A percentile compares a stretch with the other conserved stretches of the same genome.
Evolutionary conservation across 768 basidiomycete genomes (phyloP).

Genomic region (Suillus paluster): DNA sequence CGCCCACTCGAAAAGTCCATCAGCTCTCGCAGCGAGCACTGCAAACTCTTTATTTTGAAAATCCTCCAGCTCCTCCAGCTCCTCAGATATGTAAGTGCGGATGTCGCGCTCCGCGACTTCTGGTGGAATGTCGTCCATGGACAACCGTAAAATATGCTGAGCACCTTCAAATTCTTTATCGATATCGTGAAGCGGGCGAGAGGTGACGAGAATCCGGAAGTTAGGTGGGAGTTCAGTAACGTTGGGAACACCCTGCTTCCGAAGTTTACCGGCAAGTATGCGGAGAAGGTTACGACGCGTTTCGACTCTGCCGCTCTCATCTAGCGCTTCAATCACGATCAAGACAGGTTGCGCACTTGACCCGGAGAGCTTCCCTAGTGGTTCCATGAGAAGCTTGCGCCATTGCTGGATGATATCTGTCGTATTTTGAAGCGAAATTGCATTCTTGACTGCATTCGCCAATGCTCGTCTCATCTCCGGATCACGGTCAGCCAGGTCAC

Average conservation of each 20-base stretch:
- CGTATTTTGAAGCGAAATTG: background rate
- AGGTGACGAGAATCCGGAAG: conserved; percentile 17
- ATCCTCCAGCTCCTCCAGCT: background rate
- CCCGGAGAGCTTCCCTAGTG: background rate
- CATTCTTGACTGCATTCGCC: background rate
- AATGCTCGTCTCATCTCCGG: background rate
- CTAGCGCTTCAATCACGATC: conserved; percentile 30
- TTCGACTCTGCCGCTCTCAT: conserved; percentile 14
- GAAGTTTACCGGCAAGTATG: conserved; percentile 10
- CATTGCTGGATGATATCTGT: conserved; percentile 16
- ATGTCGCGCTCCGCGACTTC: background rate
- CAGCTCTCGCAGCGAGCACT: background rate
- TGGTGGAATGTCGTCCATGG: conserved; percentile 2
- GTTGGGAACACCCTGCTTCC: background rate
- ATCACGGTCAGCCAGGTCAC: conserved; percentile 24
- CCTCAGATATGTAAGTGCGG: background rate
- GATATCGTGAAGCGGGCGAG: conserved; percentile 13
- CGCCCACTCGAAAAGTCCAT: conserved; percentile 15
- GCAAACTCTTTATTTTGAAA: background rate
- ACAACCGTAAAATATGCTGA: background rate
- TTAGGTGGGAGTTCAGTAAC: conserved; percentile 8
- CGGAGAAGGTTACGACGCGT: conserved; percentile 26
- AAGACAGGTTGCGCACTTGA: conserved; percentile 22
- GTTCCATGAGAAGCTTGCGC: conserved; percentile 20
- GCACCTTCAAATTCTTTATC: background rate